Evolutionary conservation across 1,284 basidiomycete species (phyloP).

Genomic region (Cutaneotrichosporon cavernicola): DNA sequence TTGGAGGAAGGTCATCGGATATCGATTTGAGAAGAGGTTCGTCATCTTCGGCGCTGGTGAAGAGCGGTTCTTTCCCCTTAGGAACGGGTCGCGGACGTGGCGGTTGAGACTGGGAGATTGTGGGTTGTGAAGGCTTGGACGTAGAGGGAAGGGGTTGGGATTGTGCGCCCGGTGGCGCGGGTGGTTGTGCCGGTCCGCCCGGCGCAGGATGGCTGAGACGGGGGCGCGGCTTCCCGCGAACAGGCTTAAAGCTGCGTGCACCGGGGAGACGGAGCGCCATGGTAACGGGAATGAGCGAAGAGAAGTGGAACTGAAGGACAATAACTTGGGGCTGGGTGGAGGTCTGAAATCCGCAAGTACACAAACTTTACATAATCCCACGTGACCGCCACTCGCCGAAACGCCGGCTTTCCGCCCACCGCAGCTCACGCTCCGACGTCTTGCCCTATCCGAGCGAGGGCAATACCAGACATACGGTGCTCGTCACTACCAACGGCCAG

Average conservation of each 20-base stretch:
- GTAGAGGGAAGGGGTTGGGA: background rate
- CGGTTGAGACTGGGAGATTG: background rate
- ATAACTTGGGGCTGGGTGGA: background rate
- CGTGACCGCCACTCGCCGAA: constrained; percentile 4
- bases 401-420: background rate
- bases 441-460: background rate
- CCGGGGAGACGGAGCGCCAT: background rate
- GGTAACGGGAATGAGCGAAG: no score
- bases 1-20: background rate
- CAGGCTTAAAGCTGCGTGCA: background rate
- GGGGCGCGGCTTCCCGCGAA: background rate
- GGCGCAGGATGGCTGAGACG: background rate
- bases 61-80: background rate
- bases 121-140: background rate
- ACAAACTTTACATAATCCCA: background rate
- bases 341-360: background rate
- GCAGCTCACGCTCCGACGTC: background rate
- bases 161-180: background rate
- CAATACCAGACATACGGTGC: constrained; percentile 9
- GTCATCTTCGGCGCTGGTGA: background rate
- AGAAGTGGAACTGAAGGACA: background rate
- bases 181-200: background rate
- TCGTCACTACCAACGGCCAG: constrained; percentile 7
- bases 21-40: background rate
- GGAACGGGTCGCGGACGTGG: background rate